Evolutionary conservation across 176 grass and related monocot genomes (phyloP).

Genomic region (maize (Zea mays)): Zm-B73-REFERENCE-NAM-5.0 NC_050098.1:206340501-206341000

Average conservation of each 20-base stretch:
- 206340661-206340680: conserved; percentile 20
- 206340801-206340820: no score
- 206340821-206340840: no score
- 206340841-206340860: no score
- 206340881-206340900: no score
- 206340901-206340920: no score
- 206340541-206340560: conserved; percentile 43
- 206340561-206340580: conserved; percentile 22
- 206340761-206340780: background rate
- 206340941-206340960: background rate
- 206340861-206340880: no score
- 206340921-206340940: no score
- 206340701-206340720: background rate
- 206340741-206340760: conserved; percentile 34
- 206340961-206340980: background rate
- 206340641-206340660: conserved; percentile 41
- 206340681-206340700: background rate
- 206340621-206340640: conserved; percentile 17
- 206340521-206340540: conserved; percentile 65
- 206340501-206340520: conserved; percentile 74
- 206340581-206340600: conserved; percentile 4
- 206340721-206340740: conserved; percentile 34
- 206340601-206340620: conserved; percentile 14
- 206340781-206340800: background rate
- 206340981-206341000: background rate